Evolutionary conservation across 2,329 filamentous ascomycete species (phyloP), one percentile per base, ranked within the genome.

Genomic region (Madurella mycetomatis): DNA sequence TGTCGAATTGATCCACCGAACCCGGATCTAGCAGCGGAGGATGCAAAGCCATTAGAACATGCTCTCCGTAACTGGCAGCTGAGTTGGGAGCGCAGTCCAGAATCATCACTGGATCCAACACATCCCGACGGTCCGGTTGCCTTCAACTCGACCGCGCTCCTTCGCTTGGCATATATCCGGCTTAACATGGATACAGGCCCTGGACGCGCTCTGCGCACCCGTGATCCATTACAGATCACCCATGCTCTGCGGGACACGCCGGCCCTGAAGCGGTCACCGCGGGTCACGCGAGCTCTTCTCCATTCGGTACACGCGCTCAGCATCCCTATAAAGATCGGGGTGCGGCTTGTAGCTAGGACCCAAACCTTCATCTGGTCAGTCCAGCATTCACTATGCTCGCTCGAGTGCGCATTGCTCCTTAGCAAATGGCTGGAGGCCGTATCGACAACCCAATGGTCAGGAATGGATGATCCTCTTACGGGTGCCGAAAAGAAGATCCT

Each of bases 301-400:
- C 77, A 81, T 59, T 76, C 76, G n/a, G 75, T 76, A 0, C 77
- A 81, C 54, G 77, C 77, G 12, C 69, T 82, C 9, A 79, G 78
- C 9, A 78, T 81, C 25, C 78, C 76, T 0, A 75, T 81, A 2
- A 71, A 77, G 41, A 69, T 81, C 9, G 79, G 79, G 1, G 74
- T 81, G 47, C 72, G 76, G 47, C 78, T 78, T 48, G 77, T 81
- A 39, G 76, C 78, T 2, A 70, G 71, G 44, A 79, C 74, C 1
- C 77, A 80, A 61, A 78, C 76, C 1, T 76, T 79, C 51, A 76
- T 79, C 61, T 81, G 78, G 79, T 77, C 74, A 39, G 76, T 81
- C 30, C 76, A 80, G 59, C 78, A 81, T 59, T 77, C 76, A 1
- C 67, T 81, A 5, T 79, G 76, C 65, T 78, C 74, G 55, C 64